Percentiles rank a stretch among this genome's conserved stretches.
These are phyloP conservation scores for Rubia balearica DNA, from an alignment of 305 asterid genomes.

Conservation along the genomic window DNA sequence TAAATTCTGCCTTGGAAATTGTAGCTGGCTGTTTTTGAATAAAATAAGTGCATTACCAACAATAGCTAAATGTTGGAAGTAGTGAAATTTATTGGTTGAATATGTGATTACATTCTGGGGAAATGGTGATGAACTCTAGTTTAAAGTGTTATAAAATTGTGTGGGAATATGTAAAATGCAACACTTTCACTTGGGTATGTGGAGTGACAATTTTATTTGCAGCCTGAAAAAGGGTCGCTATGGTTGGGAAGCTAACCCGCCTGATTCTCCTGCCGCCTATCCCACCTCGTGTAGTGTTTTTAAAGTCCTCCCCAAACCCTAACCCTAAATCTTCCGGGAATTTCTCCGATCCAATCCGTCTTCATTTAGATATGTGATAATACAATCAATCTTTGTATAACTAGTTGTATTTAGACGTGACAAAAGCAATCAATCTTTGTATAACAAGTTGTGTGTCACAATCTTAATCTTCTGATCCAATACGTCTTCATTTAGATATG, in stretches of 20 bases:
- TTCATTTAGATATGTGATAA: too few relatives aligned
- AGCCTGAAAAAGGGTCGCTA: slow-evolving; percentile 6
- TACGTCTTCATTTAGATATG: too few relatives aligned
- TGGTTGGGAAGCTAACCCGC: slow-evolving; percentile 2
- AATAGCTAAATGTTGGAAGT: slow-evolving; percentile 21
- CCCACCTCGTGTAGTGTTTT: slow-evolving; percentile 26
- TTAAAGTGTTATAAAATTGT: not conserved
- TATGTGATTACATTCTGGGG: slow-evolving; percentile 17
- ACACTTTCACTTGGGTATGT: not conserved
- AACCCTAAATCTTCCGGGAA: not conserved
- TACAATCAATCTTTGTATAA: too few relatives aligned
- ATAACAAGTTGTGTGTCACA: not conserved
- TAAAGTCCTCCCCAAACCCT: slow-evolving; percentile 6
- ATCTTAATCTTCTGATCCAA: not conserved
- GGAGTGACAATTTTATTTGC: not conserved
- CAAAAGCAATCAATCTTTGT: too few relatives aligned
- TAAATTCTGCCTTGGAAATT: slow-evolving; percentile 35
- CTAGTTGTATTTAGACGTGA: too few relatives aligned
- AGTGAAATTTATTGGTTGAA: slow-evolving; percentile 23
- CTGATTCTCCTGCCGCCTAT: slow-evolving; percentile 26
- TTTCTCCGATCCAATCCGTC: too few relatives aligned
- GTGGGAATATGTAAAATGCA: not conserved
- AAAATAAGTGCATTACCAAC: not conserved
- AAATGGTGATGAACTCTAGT: slow-evolving; percentile 9
- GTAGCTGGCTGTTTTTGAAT: slow-evolving; percentile 14